These are phyloP conservation scores for Henckelia pumila DNA, from an alignment of 257 asterid genomes.

Conservation along the genomic window DNA sequence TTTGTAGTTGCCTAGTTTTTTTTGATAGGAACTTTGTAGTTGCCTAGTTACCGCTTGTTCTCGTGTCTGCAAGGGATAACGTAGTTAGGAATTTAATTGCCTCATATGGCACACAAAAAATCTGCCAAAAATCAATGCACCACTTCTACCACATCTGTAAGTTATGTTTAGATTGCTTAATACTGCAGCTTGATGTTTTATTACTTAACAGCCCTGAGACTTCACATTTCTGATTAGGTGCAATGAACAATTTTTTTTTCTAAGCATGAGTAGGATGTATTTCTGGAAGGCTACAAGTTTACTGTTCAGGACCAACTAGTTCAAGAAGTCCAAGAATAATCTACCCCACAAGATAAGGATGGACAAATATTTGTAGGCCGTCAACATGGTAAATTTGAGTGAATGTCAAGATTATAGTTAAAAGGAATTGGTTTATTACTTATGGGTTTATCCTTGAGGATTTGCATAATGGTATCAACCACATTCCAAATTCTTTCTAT, in stretches of 20 bases:
- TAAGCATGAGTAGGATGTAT: neutral
- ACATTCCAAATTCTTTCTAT: neutral
- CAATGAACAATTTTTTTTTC: neutral
- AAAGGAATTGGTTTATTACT: neutral
- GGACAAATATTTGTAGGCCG: neutral
- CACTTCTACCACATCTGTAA: neutral
- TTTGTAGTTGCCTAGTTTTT: no score
- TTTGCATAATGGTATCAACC: neutral
- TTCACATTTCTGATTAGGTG: neutral
- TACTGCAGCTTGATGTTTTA: neutral
- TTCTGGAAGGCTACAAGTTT: neutral
- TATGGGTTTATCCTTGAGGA: neutral
- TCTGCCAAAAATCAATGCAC: neutral
- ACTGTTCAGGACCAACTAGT: neutral
- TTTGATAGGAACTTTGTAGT: no score
- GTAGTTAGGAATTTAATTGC: neutral
- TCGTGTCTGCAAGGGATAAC: neutral
- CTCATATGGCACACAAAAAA: neutral
- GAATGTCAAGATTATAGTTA: neutral
- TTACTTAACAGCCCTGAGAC: neutral
- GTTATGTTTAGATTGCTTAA: neutral
- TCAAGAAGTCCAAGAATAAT: neutral
- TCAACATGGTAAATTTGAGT: neutral
- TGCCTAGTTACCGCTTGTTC: neutral
- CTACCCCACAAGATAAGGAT: neutral